Evolutionary conservation across 1,284 basidiomycete genomes (phyloP), one percentile per base, ranked within the genome.

Genomic region (Irpex sp.): DNA sequence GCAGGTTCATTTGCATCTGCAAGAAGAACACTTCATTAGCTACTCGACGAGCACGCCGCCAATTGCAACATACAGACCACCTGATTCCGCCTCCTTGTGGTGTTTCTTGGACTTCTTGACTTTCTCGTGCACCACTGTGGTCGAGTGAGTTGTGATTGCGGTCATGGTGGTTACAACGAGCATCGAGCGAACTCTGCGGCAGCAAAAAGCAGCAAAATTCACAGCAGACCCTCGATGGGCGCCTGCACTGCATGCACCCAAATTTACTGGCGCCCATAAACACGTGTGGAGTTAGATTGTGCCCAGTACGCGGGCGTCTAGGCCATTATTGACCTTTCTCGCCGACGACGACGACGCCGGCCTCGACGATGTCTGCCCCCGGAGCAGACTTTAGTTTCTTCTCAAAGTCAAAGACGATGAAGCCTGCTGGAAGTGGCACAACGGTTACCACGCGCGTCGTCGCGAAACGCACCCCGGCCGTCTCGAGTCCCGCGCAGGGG

Each of bases 11-110:
- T 60, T 64, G 70, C 61, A 70, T 67, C 58, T 67, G 70, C 65
- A n/a, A n/a, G n/a, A 70, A 47, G 47, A 59, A 55, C 55, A 4
- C 36, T 49, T 58, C 31, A 15, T 63, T 58, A 63, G 58, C 15
- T 49, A 55, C 15, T 34, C 34, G 44, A 49, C 49, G 26, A 37
- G 13, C 48, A 15, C 37, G 21, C 8, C 26, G 59, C 51, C 56
- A 55, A 48, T 56, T 55, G 34, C 47, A 61, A 72, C 71, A 70
- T 72, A 71, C 70, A 71, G 68, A 73, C 71, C 72, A 66, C 67
- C 68, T 62, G 62, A 36, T 31, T 63, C 69, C 38, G 57, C 67
- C 34, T 66, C 59, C 44, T 59, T 51, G 47, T 60, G 64, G 21
- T 63, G 62, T 59, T 70, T 70, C 62, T 70, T 71, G 15, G 64